Evolutionary conservation across 345 rosid genomes (phyloP).

Genomic region (Durio zibethinus): DNA sequence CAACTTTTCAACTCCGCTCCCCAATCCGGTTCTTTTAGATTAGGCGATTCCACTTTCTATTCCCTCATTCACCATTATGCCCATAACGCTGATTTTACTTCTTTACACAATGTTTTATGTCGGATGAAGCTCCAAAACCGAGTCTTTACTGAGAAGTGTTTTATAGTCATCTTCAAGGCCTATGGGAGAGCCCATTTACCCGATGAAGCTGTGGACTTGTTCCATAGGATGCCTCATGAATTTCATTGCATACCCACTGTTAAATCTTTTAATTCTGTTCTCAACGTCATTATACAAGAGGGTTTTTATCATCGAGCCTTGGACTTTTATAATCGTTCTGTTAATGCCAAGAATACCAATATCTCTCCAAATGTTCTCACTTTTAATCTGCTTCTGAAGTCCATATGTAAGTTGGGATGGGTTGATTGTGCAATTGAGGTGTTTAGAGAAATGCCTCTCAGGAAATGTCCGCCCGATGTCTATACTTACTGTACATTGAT

Average conservation of each 20-base stretch:
- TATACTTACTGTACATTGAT: conserved; percentile 87
- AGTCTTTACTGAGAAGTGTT: conserved; percentile 51
- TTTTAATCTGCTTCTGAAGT: conserved; percentile 70
- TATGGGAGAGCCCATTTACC: conserved; percentile 69
- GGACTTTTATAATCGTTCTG: conserved; percentile 59
- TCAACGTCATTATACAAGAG: conserved; percentile 61
- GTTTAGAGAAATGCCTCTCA: conserved; percentile 65
- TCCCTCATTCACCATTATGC: conserved; percentile 62
- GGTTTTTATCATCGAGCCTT: conserved; percentile 54
- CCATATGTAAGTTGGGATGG: conserved; percentile 63
- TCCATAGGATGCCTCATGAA: conserved; percentile 56
- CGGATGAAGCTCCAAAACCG: conserved; percentile 63
- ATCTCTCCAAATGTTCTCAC: conserved; percentile 60
- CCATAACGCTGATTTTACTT: conserved; percentile 46
- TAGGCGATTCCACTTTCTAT: conserved; percentile 79
- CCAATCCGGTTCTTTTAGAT: conserved; percentile 58
- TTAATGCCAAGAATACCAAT: conserved; percentile 40
- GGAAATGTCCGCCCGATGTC: conserved; percentile 58
- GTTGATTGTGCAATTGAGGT: conserved; percentile 68
- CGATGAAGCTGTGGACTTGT: conserved; percentile 59
- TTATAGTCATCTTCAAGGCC: conserved; percentile 61
- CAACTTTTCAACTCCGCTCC: conserved; percentile 47
- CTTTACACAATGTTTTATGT: conserved; percentile 53
- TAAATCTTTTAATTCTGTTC: conserved; percentile 81
- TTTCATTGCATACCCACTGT: conserved; percentile 71